These are phyloP conservation scores for Sclerotinia nivalis DNA, from an alignment of 2,329 filamentous ascomycete species.

Conservation along the genomic window DNA sequence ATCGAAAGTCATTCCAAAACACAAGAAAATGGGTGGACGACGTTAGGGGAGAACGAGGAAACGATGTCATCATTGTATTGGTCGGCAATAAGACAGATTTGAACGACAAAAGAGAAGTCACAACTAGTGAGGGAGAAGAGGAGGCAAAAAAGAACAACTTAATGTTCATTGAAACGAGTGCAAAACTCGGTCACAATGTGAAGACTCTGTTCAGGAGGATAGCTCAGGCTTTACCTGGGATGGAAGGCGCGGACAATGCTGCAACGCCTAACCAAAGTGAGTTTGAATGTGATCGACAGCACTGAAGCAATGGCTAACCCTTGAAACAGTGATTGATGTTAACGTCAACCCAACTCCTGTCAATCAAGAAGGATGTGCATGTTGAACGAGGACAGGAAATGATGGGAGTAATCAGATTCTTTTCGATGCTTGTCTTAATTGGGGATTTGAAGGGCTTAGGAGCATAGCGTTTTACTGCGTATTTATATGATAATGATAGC, in stretches of 20 bases:
- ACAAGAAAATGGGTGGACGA: slow-evolving; percentile 99
- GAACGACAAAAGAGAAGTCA: slow-evolving; percentile 97
- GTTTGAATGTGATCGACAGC: slow-evolving; percentile 43
- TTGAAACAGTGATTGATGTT: slow-evolving; percentile 80
- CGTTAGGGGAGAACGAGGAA: slow-evolving; percentile 91
- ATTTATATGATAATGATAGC: slow-evolving; percentile 40
- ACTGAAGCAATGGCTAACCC: slow-evolving; percentile 12
- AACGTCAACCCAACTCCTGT: slow-evolving; percentile 74
- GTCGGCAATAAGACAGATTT: slow-evolving; percentile 99
- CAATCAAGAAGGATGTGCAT: slow-evolving; percentile 73
- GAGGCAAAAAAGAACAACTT: slow-evolving; percentile 97
- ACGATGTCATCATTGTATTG: slow-evolving; percentile 97
- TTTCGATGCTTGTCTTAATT: slow-evolving; percentile 34
- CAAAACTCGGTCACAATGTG: slow-evolving; percentile 96
- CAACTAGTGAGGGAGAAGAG: slow-evolving; percentile 92
- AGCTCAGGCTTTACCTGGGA: slow-evolving; percentile 93
- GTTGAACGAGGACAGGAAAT: slow-evolving; percentile 46
- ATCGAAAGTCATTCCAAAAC: slow-evolving; percentile 96
- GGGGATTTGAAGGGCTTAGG: slow-evolving; percentile 36
- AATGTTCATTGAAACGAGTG: slow-evolving; percentile 99
- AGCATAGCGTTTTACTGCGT: slow-evolving; percentile 40
- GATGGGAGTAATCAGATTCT: slow-evolving; percentile 23
- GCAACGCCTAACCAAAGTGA: slow-evolving; percentile 74
- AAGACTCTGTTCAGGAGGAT: slow-evolving; percentile 97
- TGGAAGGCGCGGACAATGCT: slow-evolving; percentile 86